Evolutionary conservation across 164 flowering plant genomes (phyloP).

Genomic region (Nelumbo lutea): DNA sequence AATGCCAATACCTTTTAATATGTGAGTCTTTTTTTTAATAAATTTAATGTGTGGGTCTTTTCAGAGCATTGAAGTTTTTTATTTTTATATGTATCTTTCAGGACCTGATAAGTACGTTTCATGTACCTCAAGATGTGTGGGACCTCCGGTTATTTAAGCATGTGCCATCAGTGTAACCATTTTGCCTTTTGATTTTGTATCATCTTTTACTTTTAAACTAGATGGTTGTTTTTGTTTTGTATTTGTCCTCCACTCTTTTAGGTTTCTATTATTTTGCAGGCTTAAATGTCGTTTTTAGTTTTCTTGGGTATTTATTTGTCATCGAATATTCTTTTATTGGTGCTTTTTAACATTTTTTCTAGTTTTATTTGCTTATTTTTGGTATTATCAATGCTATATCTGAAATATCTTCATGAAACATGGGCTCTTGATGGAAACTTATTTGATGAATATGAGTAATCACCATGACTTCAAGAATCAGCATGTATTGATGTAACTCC

Average conservation of each 20-base stretch:
- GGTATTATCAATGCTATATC: too few relatives aligned
- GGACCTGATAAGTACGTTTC: conserved; percentile 40
- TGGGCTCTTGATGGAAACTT: too few relatives aligned
- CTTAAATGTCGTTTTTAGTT: neutral
- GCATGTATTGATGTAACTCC: too few relatives aligned
- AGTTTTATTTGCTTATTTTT: too few relatives aligned
- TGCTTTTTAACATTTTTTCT: too few relatives aligned
- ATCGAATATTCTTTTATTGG: too few relatives aligned
- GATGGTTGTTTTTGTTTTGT: neutral
- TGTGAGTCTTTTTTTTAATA: too few relatives aligned
- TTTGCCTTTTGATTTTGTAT: neutral
- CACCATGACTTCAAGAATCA: too few relatives aligned
- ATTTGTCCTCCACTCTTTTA: neutral
- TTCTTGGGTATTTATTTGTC: neutral
- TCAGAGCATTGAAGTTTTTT: neutral
- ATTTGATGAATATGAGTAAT: too few relatives aligned
- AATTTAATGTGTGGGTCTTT: neutral
- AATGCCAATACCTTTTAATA: too few relatives aligned
- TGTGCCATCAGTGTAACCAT: conserved; percentile 63
- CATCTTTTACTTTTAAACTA: neutral
- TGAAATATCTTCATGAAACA: too few relatives aligned
- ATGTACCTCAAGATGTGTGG: conserved; percentile 80
- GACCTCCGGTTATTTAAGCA: conserved; percentile 71
- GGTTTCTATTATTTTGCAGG: neutral
- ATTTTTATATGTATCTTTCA: conserved; percentile 23